Percentiles rank a stretch among this genome's conserved stretches.
Evolutionary conservation across 106 monocot species (phyloP).

Genomic region (Ottelia alismoides): DNA sequence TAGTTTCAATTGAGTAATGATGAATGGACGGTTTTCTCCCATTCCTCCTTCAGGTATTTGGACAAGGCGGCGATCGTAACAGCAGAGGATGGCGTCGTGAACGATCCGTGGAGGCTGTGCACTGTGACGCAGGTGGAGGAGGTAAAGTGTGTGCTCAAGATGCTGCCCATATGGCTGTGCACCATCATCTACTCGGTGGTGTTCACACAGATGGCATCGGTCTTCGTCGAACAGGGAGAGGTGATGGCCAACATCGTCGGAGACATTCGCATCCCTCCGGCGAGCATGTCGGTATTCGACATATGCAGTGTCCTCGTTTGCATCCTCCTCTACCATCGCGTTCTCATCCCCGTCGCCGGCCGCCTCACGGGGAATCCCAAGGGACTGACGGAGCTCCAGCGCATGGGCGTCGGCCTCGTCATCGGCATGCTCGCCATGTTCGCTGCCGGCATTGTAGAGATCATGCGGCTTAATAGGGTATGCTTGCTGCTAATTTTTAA

Average conservation of each 20-base stretch:
- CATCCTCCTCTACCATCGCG: constrained; percentile 31
- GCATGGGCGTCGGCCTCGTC: constrained; percentile 53
- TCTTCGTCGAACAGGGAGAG: constrained; percentile 74
- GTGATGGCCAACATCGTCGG: constrained; percentile 29
- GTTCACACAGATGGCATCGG: constrained; percentile 80
- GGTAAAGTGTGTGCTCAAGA: constrained; percentile 62
- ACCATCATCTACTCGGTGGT: constrained; percentile 78
- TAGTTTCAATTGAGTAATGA: background rate
- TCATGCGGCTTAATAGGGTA: constrained; percentile 2
- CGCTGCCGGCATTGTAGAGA: constrained; percentile 8
- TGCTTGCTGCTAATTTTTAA: too few species aligned
- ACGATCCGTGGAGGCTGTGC: constrained; percentile 50
- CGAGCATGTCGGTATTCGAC: constrained; percentile 70
- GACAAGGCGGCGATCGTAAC: constrained; percentile 64
- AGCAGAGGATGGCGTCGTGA: constrained; percentile 2
- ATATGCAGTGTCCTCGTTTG: constrained; percentile 40
- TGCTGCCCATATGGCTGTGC: constrained; percentile 73
- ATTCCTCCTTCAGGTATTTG: constrained; percentile 27
- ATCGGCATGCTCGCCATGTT: constrained; percentile 17
- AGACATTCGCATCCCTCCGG: constrained; percentile 45
- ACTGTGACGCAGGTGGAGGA: constrained; percentile 86
- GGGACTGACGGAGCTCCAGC: constrained; percentile 52
- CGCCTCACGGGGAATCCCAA: constrained; percentile 19
- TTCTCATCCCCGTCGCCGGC: constrained; percentile 17
- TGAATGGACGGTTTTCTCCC: background rate